Percentiles rank a stretch among this genome's conserved stretches.
phyloP scores from a whole-genome alignment of 306 rosid species.

The Sindora glabra region DNA sequence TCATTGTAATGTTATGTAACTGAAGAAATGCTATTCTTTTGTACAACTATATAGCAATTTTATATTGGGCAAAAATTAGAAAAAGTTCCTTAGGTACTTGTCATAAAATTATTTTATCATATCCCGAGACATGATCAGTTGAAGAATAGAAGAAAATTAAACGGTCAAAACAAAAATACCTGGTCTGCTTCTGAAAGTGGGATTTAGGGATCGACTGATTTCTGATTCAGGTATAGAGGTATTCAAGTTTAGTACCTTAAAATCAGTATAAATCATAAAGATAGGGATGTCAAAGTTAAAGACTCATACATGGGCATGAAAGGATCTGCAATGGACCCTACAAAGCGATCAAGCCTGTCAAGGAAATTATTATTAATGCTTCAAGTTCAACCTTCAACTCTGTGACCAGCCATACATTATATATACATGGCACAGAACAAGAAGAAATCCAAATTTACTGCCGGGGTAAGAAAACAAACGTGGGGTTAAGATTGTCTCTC shows the following conservation, averaged over 20 bases:
- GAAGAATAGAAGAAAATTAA: not conserved
- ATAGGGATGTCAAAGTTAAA: not conserved
- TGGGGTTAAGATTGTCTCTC: no score
- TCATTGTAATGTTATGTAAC: not conserved
- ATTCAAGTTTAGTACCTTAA: not conserved
- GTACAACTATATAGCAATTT: not conserved
- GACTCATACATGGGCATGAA: constrained; percentile 30
- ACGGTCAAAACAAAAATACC: constrained; percentile 13
- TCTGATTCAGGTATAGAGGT: constrained; percentile 14
- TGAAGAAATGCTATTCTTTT: not conserved
- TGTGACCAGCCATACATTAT: not conserved
- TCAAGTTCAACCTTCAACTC: no score
- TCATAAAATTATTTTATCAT: no score
- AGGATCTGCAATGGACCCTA: constrained; percentile 32
- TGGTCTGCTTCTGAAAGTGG: constrained; percentile 21
- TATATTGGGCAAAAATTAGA: no score
- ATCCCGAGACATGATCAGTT: no score
- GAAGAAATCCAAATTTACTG: not conserved
- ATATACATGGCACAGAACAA: not conserved
- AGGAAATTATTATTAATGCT: not conserved
- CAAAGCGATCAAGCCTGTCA: constrained; percentile 29
- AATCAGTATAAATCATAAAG: not conserved
- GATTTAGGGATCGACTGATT: constrained; percentile 9
- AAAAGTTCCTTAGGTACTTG: no score
- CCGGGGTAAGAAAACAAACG: not conserved